These are phyloP conservation scores for Yamadazyma trypodendri DNA, from an alignment of 1,139 yeast genomes.

Conservation along the genomic window DNA sequence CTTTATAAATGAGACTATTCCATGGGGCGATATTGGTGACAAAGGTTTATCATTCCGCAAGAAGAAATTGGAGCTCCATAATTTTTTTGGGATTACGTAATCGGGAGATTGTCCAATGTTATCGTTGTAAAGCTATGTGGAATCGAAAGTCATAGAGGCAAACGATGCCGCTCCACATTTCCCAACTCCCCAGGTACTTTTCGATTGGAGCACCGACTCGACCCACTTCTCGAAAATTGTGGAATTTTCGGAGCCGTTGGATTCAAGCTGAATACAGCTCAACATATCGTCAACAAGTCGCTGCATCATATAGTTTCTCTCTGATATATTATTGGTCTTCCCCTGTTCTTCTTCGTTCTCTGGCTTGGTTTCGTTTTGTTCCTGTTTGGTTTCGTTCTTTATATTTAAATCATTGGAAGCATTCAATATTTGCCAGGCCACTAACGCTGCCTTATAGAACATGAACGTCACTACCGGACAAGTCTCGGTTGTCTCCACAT, in stretches of 20 bases:
- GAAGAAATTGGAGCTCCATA: slow-evolving; percentile 2
- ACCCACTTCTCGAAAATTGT: slow-evolving; percentile 3
- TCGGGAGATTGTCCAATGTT: neutral
- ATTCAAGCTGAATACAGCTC: slow-evolving; percentile 1
- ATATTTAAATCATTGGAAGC: neutral
- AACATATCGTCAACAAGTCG: slow-evolving; percentile 3
- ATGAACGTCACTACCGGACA: slow-evolving; percentile 3
- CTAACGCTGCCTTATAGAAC: slow-evolving; percentile 4
- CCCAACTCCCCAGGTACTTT: slow-evolving; percentile 3
- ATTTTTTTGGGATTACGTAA: neutral
- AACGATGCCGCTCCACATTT: slow-evolving; percentile 5
- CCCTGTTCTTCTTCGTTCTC: neutral
- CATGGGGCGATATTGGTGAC: no score
- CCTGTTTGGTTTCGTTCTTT: neutral
- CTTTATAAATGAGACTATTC: no score
- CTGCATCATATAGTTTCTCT: slow-evolving; percentile 1
- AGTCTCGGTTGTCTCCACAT: neutral
- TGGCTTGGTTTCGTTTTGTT: neutral
- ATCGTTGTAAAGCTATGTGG: neutral
- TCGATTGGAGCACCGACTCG: slow-evolving; percentile 1
- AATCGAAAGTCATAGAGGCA: neutral
- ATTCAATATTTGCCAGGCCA: slow-evolving; percentile 4
- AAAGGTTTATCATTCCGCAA: no score
- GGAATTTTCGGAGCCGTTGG: neutral
- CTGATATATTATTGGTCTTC: neutral